Base-by-base conservation (phyloP, 1,139 yeast species). In the Blastobotrys illinoisensis region DNA sequence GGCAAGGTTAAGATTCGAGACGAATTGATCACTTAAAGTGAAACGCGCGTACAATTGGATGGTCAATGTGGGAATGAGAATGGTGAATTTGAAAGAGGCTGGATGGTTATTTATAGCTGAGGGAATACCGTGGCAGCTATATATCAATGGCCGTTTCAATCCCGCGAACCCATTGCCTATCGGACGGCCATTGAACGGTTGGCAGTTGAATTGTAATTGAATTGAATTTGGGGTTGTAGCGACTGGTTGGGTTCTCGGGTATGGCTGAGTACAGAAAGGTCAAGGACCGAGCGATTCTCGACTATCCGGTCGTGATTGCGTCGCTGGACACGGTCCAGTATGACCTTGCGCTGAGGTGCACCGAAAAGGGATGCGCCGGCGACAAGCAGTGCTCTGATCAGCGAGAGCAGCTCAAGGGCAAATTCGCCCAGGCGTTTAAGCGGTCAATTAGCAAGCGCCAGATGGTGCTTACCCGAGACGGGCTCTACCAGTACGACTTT, bases 391-490 rank as follows among this genome's bases (percentile, higher is more conserved):
- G n/a, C n/a, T n/a, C n/a, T n/a, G n/a, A n/a, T n/a, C n/a, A n/a
- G 20, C 44, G 26, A 4, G 44, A 6, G 46, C 26, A 36, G 21
- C 14, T 19, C 16, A 36, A 9, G 13, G 7, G 14, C 14, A 18
- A 28, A 9, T 26, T 14, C 23, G 32, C 16, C 40, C 18, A 45
- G n/a, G 40, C 40, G 16, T 32, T 32, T 16, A n/a, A 11, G 13
- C 40, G 7, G 16, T 32, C 40, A 32, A 32, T 32, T n/a, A 7
- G 40, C 16, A 32, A n/a, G 40, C 40, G 24, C 13, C 54, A 52
- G 16, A 13, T 52, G 40, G 51, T 52, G 28, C 46, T 52, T 20
- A 44, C 51, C 23, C 9, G 54, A 20, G 54, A 52, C 20, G 47
- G 18, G 18, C 43, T 52, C n/a, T 16, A 36, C 18, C 47, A 44